These are phyloP conservation scores for Rhodotorula paludigena DNA, from an alignment of 768 basidiomycete genomes.

Conservation along the genomic window DNA sequence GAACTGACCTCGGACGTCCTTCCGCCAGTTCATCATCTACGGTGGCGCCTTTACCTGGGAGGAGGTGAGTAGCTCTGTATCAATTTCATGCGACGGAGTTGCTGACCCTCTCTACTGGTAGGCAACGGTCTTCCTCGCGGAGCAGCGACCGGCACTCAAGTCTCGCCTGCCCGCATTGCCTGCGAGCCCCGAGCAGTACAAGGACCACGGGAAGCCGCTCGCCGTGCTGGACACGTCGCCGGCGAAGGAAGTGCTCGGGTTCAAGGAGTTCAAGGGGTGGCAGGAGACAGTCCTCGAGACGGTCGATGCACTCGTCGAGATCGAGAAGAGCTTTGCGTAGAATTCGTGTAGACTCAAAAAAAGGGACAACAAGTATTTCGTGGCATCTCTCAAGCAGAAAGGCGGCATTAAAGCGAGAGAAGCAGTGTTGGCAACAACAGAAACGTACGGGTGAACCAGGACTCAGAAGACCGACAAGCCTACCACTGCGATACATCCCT, in stretches of 20 bases:
- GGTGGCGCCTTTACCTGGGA: slow-evolving; percentile 42
- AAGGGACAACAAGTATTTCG: too few relatives aligned
- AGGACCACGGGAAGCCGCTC: slow-evolving; percentile 21
- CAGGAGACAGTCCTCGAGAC: slow-evolving; percentile 26
- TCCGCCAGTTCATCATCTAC: slow-evolving; percentile 31
- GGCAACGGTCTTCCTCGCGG: neutral
- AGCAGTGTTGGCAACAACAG: slow-evolving; percentile 1
- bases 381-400: too few relatives aligned
- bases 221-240: slow-evolving; percentile 32
- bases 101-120: neutral
- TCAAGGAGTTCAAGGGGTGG: slow-evolving; percentile 34
- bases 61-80: slow-evolving; percentile 26
- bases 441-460: too few relatives aligned
- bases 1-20: too few relatives aligned
- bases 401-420: too few relatives aligned
- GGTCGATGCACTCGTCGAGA: slow-evolving; percentile 35
- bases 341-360: too few relatives aligned
- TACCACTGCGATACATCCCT: slow-evolving; percentile 13
- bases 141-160: slow-evolving; percentile 17
- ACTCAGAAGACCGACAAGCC: neutral
- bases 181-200: neutral
- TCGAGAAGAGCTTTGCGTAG: slow-evolving; percentile 33
- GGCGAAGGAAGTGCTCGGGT: slow-evolving; percentile 28
- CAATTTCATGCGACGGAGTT: neutral
- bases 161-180: slow-evolving; percentile 32